phyloP scores from a whole-genome alignment of 2,329 filamentous ascomycete genomes.

The Diaporthe sp. region DNA sequence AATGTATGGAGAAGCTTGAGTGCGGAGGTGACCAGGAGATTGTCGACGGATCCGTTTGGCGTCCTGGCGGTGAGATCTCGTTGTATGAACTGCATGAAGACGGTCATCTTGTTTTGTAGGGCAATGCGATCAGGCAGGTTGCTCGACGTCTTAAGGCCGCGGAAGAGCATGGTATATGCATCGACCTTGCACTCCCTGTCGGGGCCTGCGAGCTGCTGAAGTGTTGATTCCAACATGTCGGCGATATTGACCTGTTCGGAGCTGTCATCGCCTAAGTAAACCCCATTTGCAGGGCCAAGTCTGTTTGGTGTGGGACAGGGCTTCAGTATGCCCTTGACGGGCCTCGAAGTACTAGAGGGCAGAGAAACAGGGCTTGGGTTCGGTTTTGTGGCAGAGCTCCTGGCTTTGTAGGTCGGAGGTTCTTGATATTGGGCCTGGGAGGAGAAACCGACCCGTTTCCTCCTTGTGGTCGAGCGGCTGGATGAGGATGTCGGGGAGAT shows the following conservation, averaged over 20 bases:
- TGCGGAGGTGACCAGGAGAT: slow-evolving; percentile 81
- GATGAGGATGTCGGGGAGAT: slow-evolving; percentile 58
- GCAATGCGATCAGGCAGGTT: slow-evolving; percentile 82
- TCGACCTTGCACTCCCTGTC: slow-evolving; percentile 83
- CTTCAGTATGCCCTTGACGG: slow-evolving; percentile 84
- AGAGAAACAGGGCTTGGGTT: slow-evolving; percentile 58
- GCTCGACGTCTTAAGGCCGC: slow-evolving; percentile 84
- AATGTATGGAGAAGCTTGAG: slow-evolving; percentile 84
- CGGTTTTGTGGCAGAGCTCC: slow-evolving; percentile 53
- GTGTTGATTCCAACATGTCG: slow-evolving; percentile 87
- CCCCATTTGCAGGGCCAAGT: slow-evolving; percentile 58
- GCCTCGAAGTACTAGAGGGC: slow-evolving; percentile 57
- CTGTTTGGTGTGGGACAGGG: slow-evolving; percentile 66
- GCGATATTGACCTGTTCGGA: slow-evolving; percentile 69
- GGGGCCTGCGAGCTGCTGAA: slow-evolving; percentile 83
- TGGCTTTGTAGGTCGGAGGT: slow-evolving; percentile 60
- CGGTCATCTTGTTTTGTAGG: slow-evolving; percentile 80
- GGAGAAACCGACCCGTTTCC: slow-evolving; percentile 72
- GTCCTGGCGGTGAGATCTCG: slow-evolving; percentile 80
- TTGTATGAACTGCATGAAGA: slow-evolving; percentile 86
- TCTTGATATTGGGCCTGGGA: slow-evolving; percentile 70
- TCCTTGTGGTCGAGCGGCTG: slow-evolving; percentile 59
- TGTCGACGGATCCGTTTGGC: slow-evolving; percentile 70
- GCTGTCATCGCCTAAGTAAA: slow-evolving; percentile 57
- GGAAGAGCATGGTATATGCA: slow-evolving; percentile 85